Percentiles rank a stretch among this genome's conserved stretches.
Conservation (phyloP, 2,329 filamentous ascomycete genomes). For the Fusarium praegraminearum region DNA sequence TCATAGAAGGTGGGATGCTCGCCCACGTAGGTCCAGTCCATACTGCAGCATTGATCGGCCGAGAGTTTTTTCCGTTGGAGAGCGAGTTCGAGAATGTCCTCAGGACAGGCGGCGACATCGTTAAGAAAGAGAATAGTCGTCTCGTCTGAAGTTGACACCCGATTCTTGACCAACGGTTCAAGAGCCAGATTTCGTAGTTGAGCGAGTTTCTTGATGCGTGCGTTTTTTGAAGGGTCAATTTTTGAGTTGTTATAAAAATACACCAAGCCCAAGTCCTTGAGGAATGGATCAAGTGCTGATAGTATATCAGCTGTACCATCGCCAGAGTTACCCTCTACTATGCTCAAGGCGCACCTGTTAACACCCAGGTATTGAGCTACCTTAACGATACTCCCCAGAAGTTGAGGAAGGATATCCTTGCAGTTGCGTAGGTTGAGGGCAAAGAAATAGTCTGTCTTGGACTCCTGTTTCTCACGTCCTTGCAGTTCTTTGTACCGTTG, state of each 20-base stretch:
- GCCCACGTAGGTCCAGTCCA: constrained; percentile 67
- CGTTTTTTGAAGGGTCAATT: constrained; percentile 56
- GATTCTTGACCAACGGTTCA: constrained; percentile 55
- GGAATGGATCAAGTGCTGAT: constrained; percentile 52
- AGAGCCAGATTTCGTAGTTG: constrained; percentile 66
- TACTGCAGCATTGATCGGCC: constrained; percentile 68
- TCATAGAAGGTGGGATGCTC: constrained; percentile 66
- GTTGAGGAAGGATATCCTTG: constrained; percentile 59
- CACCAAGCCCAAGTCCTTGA: constrained; percentile 54
- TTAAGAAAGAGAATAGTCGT: constrained; percentile 66
- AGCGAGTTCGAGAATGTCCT: constrained; percentile 69
- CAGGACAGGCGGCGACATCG: constrained; percentile 64
- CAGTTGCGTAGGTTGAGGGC: constrained; percentile 64
- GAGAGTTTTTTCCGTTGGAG: constrained; percentile 60
- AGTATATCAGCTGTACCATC: constrained; percentile 68
- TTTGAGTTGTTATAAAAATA: constrained; percentile 60
- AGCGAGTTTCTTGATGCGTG: constrained; percentile 62
- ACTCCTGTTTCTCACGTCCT: not conserved
- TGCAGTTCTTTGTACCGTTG: constrained; percentile 43
- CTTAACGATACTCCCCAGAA: constrained; percentile 65
- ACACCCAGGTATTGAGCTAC: constrained; percentile 63
- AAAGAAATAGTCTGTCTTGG: constrained; percentile 59
- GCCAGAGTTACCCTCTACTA: constrained; percentile 66
- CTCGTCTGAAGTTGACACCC: constrained; percentile 47
- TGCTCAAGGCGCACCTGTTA: constrained; percentile 63